Base-by-base conservation (phyloP, 495 filamentous ascomycete genomes). In the Aspergillus steynii region DNA sequence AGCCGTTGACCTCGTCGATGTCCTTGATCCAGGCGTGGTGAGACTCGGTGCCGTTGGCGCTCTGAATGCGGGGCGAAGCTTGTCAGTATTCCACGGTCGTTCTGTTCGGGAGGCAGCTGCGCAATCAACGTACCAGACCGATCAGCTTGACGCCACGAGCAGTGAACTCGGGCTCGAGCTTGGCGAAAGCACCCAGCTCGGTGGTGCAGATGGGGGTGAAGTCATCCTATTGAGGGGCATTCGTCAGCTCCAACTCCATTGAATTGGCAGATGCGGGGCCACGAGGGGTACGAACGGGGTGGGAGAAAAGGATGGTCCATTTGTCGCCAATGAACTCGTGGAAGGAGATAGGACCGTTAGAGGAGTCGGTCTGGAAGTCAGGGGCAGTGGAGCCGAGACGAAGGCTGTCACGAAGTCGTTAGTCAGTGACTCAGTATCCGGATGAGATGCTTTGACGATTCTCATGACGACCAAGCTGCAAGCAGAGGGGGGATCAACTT, bases 151-250 rank as follows among this genome's bases (percentile, higher is more conserved):
- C 92, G 60, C 89, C 90, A 67, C 95, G 90, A 80, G 91, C 92
- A 70, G 83, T 83, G 84, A 99, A 99, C 80, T 99, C 95, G 60
- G 93, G 92, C 84, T 97, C 91, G 63, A 98, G 90, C 78, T 96
- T 96, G 67, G 96, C 93, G 71, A 88, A 97, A 63, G 96, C 96
- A 73, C 95, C 95, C 65, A 99, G 89, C 86, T 99, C 95, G 61
- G 95, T 99, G 75, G 95, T 99, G 84, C 95, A 99, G 65, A 99
- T 92, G 64, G 93, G 93, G 7, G 93, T 93, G 81, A 87, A 93
- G 77, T 93, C 90, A 71, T 77, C 79, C 66, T 70, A 58, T 29
- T 10, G 15, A 32, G n/a, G 46, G 26, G 20, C 10, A 10, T 56
- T 56, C 20, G n/a, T 62, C 26, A 31, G 31, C 26, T 50, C n/a